Conservation (phyloP, 2,329 filamentous ascomycete genomes). For the Cladosporium velox region DNA sequence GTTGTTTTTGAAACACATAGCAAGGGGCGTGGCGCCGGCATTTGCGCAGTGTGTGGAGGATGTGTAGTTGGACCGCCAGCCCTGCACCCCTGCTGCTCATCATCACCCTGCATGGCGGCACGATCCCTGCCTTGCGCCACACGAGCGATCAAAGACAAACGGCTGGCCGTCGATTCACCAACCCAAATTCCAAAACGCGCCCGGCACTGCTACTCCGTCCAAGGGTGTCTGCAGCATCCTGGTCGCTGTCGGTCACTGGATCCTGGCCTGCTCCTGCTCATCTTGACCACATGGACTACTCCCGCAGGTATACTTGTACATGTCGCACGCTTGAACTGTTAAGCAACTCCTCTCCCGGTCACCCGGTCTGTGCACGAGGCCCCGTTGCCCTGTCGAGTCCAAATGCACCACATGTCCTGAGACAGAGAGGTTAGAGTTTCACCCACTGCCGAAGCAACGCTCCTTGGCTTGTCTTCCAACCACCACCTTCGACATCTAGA, state of each 20-base stretch:
- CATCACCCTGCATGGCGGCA: constrained; percentile 15
- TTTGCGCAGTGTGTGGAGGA: background rate
- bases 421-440: constrained; percentile 19
- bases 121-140: constrained; percentile 7
- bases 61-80: constrained; percentile 8
- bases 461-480: constrained; percentile 1
- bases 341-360: background rate
- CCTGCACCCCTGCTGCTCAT: constrained; percentile 6
- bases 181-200: constrained; percentile 15
- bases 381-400: constrained; percentile 14
- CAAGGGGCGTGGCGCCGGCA: constrained; percentile 18
- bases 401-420: constrained; percentile 1
- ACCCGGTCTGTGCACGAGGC: constrained; percentile 15
- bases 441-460: constrained; percentile 1
- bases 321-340: background rate
- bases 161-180: constrained; percentile 14
- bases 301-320: constrained; percentile 7
- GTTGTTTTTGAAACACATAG: background rate
- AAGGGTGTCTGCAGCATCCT: background rate
- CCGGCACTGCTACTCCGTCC: constrained; percentile 1
- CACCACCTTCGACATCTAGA: constrained; percentile 9
- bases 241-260: constrained; percentile 16
- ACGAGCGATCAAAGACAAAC: background rate
- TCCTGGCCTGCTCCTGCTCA: constrained; percentile 13
- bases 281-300: constrained; percentile 11